Percentiles rank a stretch among this genome's conserved stretches.
phyloP scores from a whole-genome alignment of 2,329 filamentous ascomycete genomes.

The Epichloe festucae region DNA sequence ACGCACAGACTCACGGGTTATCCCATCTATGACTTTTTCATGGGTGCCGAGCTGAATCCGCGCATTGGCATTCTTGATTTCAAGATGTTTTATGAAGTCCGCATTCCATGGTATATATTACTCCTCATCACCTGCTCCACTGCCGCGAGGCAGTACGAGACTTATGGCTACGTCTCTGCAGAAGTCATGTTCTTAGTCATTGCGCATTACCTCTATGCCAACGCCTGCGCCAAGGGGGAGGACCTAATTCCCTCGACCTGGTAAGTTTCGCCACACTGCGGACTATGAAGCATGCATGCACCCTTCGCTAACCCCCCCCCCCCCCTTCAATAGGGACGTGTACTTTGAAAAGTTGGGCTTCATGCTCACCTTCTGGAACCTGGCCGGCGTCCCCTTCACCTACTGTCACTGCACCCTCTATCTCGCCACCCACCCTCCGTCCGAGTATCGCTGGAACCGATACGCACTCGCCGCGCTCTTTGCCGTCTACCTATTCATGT shows the following conservation, averaged over 20 bases:
- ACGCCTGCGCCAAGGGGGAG: constrained; percentile 84
- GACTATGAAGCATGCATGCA: too few species aligned
- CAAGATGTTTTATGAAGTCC: constrained; percentile 94
- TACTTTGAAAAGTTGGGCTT: constrained; percentile 96
- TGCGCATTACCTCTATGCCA: constrained; percentile 85
- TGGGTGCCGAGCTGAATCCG: constrained; percentile 79
- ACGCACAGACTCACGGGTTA: constrained; percentile 57
- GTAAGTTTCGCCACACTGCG: too few species aligned
- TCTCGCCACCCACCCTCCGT: constrained; percentile 70
- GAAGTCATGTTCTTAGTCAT: constrained; percentile 75
- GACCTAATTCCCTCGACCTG: constrained; percentile 82
- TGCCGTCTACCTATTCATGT: constrained; percentile 63
- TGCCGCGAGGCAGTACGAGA: constrained; percentile 70
- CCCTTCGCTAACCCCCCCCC: too few species aligned
- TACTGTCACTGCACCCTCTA: constrained; percentile 93
- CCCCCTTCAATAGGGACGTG: constrained; percentile 46
- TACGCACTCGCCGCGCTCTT: constrained; percentile 53
- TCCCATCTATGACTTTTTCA: constrained; percentile 78
- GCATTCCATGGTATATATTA: constrained; percentile 75
- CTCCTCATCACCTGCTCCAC: constrained; percentile 65
- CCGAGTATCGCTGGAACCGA: constrained; percentile 64
- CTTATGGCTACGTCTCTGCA: constrained; percentile 71
- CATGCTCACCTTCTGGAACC: constrained; percentile 97
- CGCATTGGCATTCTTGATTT: constrained; percentile 67
- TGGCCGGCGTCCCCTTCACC: constrained; percentile 77